Base-by-base conservation (phyloP, 129 eudicot species). In the Rutidosis leptorrhynchoides region DNA sequence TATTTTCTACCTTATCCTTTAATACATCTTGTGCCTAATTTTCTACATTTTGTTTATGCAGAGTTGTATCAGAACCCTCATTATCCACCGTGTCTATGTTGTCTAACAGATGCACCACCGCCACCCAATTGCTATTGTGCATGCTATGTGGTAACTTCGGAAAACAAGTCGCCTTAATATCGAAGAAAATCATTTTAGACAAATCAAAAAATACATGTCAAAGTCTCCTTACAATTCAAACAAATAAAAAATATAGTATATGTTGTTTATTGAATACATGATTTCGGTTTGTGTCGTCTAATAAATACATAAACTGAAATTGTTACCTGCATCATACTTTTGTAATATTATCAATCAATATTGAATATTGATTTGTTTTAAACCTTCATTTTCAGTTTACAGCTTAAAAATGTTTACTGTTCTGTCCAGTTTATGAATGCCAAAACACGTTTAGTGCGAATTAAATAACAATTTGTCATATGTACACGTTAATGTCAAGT, bases 41-140 rank as follows among this genome's bases (percentile, higher is more conserved):
- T 26, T 25, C 25, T 40, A 10, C 25, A 10, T 62, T 57, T 49
- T 53, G 48, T 51, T 32, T 25, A 57, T 57, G 71, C 65, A 76
- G 80, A 68, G 30, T 2, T 76, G 22, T 43, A 49, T 29, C 75
- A 76, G 52, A 29, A 62, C 25, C 70, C 69, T 0, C 28, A 27
- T 20, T n/a, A 58, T 28, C 70, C 75, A 1, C 75, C 80, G 24
- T 76, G 80, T 61, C 43, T 76, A 11, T 76, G 80, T 5, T 76
- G 80, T 65, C 75, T 60, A 40, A 30, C 80, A 23, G 16, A 71
- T 0, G 73, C 80, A 4, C 75, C 80, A 20, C 75, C 80, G 7
- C 75, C 74, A 1, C 65, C 75, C 6, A 14, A 48, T 68, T 76
- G 80, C 59, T 51, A 68, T 37, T 76, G 71, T 20, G 78, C 78